Evolutionary conservation across 2,329 filamentous ascomycete species (phyloP).

Genomic region (Didymella keratinophila): DNA sequence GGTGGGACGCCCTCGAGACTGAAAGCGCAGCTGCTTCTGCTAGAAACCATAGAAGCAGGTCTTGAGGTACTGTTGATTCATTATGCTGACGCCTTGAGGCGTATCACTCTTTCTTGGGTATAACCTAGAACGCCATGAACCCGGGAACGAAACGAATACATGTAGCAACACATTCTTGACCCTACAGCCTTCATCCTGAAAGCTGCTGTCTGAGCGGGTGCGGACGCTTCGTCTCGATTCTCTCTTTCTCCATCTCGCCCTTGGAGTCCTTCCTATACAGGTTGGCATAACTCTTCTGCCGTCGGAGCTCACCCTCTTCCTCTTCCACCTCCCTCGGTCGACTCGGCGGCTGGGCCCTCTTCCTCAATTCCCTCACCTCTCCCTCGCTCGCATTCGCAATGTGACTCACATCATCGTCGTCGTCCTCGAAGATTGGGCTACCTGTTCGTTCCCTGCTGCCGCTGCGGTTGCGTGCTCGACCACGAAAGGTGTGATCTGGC

Average conservation of each 20-base stretch:
- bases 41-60: background rate
- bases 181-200: background rate
- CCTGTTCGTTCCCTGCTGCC: slow-evolving; percentile 29
- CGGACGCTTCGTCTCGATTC: slow-evolving; percentile 4
- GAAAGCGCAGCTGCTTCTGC: background rate
- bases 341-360: slow-evolving; percentile 47
- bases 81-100: background rate
- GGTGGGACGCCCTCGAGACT: background rate
- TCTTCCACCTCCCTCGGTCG: slow-evolving; percentile 36
- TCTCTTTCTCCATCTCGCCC: slow-evolving; percentile 13
- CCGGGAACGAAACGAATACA: background rate
- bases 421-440: slow-evolving; percentile 36
- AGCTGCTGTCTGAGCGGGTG: slow-evolving; percentile 18
- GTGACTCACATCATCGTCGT: slow-evolving; percentile 16
- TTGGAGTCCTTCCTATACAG: slow-evolving; percentile 38
- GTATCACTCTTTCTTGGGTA: background rate
- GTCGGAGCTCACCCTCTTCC: slow-evolving; percentile 36
- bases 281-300: slow-evolving; percentile 51
- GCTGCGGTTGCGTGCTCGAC: slow-evolving; percentile 41
- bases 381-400: slow-evolving; percentile 23
- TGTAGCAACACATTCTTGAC: background rate
- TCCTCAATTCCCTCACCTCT: slow-evolving; percentile 41
- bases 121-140: slow-evolving; percentile 5
- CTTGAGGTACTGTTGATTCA: background rate
- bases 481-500: slow-evolving; percentile 47